Percentiles rank a stretch among this genome's conserved stretches.
Evolutionary conservation across 1,284 basidiomycete species (phyloP).

Genomic region (Rhodotorula glutinis): DNA sequence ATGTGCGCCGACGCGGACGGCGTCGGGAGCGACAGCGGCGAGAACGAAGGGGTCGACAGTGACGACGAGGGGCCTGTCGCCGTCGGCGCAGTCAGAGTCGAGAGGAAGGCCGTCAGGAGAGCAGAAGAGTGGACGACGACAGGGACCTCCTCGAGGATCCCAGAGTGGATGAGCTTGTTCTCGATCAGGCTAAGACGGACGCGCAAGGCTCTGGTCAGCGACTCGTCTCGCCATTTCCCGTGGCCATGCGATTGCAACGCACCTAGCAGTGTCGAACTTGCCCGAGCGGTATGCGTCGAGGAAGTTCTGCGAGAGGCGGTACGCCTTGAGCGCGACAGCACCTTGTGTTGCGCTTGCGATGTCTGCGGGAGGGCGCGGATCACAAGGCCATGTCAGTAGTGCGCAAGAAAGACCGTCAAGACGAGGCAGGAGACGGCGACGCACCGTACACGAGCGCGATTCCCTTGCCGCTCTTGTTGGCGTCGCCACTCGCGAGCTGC

Average conservation of each 20-base stretch:
- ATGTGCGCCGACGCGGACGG: constrained; percentile 42
- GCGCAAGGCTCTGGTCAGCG: not conserved
- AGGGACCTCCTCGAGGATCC: constrained; percentile 85
- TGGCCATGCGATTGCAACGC: no score
- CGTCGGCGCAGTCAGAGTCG: constrained; percentile 59
- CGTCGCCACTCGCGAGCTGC: constrained; percentile 23
- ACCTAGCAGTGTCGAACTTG: constrained; percentile 85
- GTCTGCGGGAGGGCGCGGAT: constrained; percentile 14
- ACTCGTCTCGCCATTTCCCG: no score
- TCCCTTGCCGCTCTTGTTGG: constrained; percentile 61
- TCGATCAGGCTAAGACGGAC: constrained; percentile 64
- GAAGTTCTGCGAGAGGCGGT: constrained; percentile 78
- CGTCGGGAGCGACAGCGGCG: constrained; percentile 37
- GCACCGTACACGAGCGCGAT: constrained; percentile 84
- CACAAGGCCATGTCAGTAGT: not conserved
- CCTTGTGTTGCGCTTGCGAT: constrained; percentile 66
- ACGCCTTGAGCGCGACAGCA: constrained; percentile 87
- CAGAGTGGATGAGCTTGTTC: constrained; percentile 82
- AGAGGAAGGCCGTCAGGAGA: constrained; percentile 79
- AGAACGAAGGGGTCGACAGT: constrained; percentile 45
- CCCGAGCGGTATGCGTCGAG: constrained; percentile 78
- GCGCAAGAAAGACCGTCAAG: no score
- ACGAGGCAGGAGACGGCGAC: constrained; percentile 30
- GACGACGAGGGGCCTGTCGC: constrained; percentile 44
- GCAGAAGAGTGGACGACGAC: constrained; percentile 83